Conservation (phyloP, 441 rosid species). For the Capsella rubella region DNA sequence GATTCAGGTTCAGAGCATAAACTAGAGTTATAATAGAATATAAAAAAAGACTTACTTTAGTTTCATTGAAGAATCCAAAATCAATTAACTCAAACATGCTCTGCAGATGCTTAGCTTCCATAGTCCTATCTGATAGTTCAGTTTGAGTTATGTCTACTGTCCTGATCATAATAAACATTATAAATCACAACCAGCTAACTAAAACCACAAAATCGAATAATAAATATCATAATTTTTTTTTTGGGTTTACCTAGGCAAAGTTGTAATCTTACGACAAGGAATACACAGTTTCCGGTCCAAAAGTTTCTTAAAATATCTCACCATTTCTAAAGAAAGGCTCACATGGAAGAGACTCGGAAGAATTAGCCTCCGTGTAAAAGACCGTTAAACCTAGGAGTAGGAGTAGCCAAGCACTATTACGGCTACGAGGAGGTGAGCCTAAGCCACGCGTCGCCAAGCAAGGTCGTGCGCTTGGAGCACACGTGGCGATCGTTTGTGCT, state of each 20-base stretch:
- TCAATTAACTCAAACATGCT: slow-evolving; percentile 60
- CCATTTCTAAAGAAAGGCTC: slow-evolving; percentile 25
- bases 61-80: slow-evolving; percentile 67
- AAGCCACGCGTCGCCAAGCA: slow-evolving; percentile 31
- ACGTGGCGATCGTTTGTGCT: slow-evolving; percentile 18
- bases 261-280: slow-evolving; percentile 44
- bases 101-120: slow-evolving; percentile 52
- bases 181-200: slow-evolving; percentile 7
- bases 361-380: slow-evolving; percentile 6
- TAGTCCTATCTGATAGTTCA: slow-evolving; percentile 42
- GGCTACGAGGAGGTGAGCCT: slow-evolving; percentile 28
- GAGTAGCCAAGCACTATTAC: slow-evolving; percentile 2
- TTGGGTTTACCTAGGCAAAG: slow-evolving; percentile 23
- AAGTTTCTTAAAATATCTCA: slow-evolving; percentile 52
- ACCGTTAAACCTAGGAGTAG: slow-evolving; percentile 23
- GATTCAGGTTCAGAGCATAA: not conserved
- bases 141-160: slow-evolving; percentile 41
- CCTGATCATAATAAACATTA: slow-evolving; percentile 57
- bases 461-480: slow-evolving; percentile 19
- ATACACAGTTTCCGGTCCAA: slow-evolving; percentile 49
- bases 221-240: not conserved
- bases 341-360: slow-evolving; percentile 7
- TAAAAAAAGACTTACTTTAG: slow-evolving; percentile 49
- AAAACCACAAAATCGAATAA: slow-evolving; percentile 7
- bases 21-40: not conserved